Evolutionary conservation across 768 basidiomycete genomes (phyloP), one percentile per base, ranked within the genome.

Genomic region (Hygrophorus pudorinus): DNA sequence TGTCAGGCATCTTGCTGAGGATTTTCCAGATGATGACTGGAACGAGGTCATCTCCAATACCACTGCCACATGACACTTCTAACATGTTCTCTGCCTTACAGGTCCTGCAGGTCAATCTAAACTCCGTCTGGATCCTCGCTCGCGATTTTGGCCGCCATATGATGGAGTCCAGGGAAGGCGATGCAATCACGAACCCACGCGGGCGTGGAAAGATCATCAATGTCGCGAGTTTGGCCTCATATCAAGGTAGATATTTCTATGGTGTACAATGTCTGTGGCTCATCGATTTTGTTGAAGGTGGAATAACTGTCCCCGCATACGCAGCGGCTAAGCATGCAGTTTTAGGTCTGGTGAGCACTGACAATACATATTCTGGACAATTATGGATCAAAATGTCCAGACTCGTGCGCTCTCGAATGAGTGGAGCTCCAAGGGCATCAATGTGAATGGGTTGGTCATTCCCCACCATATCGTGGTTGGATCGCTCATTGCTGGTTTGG

Each of bases 41-140:
- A 75, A 82, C 52, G 76, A 78, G 54, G 78, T 78, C 53, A 24
- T 28, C 49, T 67, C 58, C 44, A 53, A 10, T 37, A 38, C 35
- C 20, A 38, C 43, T n/a, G 10, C 38, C 10, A 13, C 11, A 21
- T 27, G 30, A 14, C 45, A 31, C 18, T 41, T 14, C 16, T 43
- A 24, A 24, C 24, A 24, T 24, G 24, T 24, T 3, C 24, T 24
- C 7, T 24, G 24, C 7, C 48, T 10, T 32, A 35, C 53, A 87
- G 85, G 86, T 90, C 45, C 68, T 91, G 45, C 74, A 85, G 53
- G 78, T 87, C 51, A 94, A 96, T 68, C 76, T 96, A 57, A 89
- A 87, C 61, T 78, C 88, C 7, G 78, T 75, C 48, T 94, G 84
- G 76, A 71, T 87, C 21, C 80, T 93, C 50, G 79, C 78, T 10